Evolutionary conservation across 2,329 filamentous ascomycete genomes (phyloP).

Genomic region (Penicillium corylophilum): DNA sequence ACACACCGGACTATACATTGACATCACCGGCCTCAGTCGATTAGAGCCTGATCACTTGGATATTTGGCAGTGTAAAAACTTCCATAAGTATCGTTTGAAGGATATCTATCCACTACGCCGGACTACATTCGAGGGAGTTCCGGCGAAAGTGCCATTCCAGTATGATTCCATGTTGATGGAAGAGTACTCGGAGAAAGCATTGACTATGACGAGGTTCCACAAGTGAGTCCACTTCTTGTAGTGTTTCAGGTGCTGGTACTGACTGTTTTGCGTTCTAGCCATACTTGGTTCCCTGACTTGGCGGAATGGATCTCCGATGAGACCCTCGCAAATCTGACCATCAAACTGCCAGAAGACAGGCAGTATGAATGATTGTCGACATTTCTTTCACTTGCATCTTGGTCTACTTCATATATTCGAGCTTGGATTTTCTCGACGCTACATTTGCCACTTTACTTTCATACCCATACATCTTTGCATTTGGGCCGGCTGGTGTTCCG

Average conservation of each 20-base stretch:
- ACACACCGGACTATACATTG: slow-evolving; percentile 74
- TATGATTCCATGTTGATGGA: slow-evolving; percentile 41
- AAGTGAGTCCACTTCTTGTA: slow-evolving; percentile 30
- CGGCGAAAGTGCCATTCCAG: slow-evolving; percentile 62
- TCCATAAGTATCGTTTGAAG: slow-evolving; percentile 66
- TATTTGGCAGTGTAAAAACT: slow-evolving; percentile 77
- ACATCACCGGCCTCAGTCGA: slow-evolving; percentile 75
- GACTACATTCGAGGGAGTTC: slow-evolving; percentile 71
- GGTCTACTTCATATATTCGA: neutral
- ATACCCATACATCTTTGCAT: neutral
- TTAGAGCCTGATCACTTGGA: slow-evolving; percentile 62
- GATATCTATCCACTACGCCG: slow-evolving; percentile 75
- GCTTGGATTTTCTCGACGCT: neutral
- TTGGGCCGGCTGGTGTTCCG: neutral
- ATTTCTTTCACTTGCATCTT: neutral
- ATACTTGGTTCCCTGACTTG: slow-evolving; percentile 36
- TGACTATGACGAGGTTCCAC: slow-evolving; percentile 37
- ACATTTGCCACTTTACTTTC: neutral
- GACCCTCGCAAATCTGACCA: slow-evolving; percentile 12
- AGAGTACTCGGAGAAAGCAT: slow-evolving; percentile 40
- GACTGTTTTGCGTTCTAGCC: slow-evolving; percentile 26
- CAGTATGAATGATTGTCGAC: slow-evolving; percentile 13
- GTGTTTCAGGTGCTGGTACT: slow-evolving; percentile 13
- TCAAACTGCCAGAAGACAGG: slow-evolving; percentile 6
- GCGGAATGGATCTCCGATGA: slow-evolving; percentile 36